phyloP scores from a whole-genome alignment of 2,329 filamentous ascomycete genomes.

The Conoideocrella luteorostrata region DNA sequence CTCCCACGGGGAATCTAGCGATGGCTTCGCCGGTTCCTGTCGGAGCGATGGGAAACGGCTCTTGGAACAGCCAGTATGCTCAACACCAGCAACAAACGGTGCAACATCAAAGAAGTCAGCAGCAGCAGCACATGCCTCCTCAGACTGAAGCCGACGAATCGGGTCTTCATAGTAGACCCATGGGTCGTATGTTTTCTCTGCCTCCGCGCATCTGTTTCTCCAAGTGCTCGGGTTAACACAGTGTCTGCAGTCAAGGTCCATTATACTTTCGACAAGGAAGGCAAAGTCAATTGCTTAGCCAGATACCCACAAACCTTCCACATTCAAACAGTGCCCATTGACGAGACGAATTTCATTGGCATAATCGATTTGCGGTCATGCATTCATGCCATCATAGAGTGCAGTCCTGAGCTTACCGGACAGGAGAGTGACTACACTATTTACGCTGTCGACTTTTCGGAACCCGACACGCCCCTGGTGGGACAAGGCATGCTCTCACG shows the following conservation, averaged over 20 bases:
- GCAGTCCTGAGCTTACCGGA: constrained; percentile 74
- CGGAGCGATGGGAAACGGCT: constrained; percentile 17
- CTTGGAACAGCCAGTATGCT: constrained; percentile 7
- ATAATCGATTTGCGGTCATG: constrained; percentile 83
- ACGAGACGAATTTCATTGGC: constrained; percentile 76
- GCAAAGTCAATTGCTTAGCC: constrained; percentile 83
- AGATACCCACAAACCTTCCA: constrained; percentile 73
- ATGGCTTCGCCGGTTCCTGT: constrained; percentile 35
- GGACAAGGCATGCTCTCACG: constrained; percentile 94
- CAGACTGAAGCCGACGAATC: constrained; percentile 30
- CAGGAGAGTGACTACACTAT: constrained; percentile 84
- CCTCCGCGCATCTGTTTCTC: constrained; percentile 8
- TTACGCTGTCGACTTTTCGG: constrained; percentile 94
- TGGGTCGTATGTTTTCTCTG: constrained; percentile 60
- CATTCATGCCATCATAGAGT: constrained; percentile 68
- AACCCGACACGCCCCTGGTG: constrained; percentile 86
- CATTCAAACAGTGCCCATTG: constrained; percentile 73
- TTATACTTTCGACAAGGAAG: constrained; percentile 89
- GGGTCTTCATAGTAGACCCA: constrained; percentile 53
- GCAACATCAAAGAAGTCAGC: constrained; percentile 2
- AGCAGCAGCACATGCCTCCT: constrained; percentile 21
- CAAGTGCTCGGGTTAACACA: constrained; percentile 14
- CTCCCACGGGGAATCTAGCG: constrained; percentile 12
- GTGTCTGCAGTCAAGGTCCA: constrained; percentile 74
- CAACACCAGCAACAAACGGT: constrained; percentile 7